phyloP scores from a whole-genome alignment of 2,329 filamentous ascomycete genomes.

The Herpomyces periplanetae region DNA sequence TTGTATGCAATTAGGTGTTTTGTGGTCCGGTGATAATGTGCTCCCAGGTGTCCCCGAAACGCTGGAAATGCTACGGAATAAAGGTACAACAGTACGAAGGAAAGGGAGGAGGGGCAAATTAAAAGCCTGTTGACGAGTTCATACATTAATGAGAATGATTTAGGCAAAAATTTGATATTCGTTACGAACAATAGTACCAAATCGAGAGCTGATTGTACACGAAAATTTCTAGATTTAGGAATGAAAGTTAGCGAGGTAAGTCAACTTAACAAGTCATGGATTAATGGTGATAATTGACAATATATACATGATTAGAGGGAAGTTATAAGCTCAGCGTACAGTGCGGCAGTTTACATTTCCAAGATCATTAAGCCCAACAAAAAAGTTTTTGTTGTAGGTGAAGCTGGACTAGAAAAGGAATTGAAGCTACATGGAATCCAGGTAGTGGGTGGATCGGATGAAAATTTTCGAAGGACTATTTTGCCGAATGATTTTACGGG shows the following conservation, averaged over 20 bases:
- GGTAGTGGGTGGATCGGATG: slow-evolving; percentile 58
- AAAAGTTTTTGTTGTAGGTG: slow-evolving; percentile 79
- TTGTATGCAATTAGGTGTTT: slow-evolving; percentile 24
- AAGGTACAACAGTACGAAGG: slow-evolving; percentile 15
- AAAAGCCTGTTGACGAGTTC: not conserved
- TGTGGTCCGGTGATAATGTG: slow-evolving; percentile 78
- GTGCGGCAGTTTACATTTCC: slow-evolving; percentile 71
- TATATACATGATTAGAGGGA: slow-evolving; percentile 45
- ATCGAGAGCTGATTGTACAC: slow-evolving; percentile 58
- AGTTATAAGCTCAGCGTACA: slow-evolving; percentile 85
- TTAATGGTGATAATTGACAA: no score
- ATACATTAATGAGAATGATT: not conserved
- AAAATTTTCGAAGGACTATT: slow-evolving; percentile 32
- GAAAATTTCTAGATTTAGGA: slow-evolving; percentile 44
- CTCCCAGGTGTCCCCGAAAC: slow-evolving; percentile 59
- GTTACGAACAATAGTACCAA: slow-evolving; percentile 98
- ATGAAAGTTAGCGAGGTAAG: slow-evolving; percentile 28
- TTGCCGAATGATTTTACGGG: slow-evolving; percentile 35
- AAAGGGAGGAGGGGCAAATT: not conserved
- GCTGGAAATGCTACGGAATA: slow-evolving; percentile 35
- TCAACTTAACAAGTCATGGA: no score
- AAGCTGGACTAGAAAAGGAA: slow-evolving; percentile 64
- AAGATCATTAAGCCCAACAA: slow-evolving; percentile 56
- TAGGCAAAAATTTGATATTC: slow-evolving; percentile 69
- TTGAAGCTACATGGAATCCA: slow-evolving; percentile 35